These are phyloP conservation scores for Hansenula lynferdii DNA, from an alignment of 1,139 yeast species.

Conservation along the genomic window DNA sequence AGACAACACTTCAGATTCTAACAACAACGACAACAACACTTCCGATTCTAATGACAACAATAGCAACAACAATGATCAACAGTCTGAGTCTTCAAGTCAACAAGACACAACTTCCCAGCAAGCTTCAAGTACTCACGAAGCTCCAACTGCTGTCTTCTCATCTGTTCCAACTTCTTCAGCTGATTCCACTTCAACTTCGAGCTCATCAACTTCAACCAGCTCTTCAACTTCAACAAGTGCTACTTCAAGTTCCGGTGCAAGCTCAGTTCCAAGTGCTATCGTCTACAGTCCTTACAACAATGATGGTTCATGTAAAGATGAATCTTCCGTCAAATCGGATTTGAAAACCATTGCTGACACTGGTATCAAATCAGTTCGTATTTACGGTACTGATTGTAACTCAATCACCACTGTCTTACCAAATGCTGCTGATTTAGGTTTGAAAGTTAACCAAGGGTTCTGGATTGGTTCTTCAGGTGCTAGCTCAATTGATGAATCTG, in stretches of 20 bases:
- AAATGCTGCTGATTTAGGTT: slow-evolving; percentile 52
- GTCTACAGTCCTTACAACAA: slow-evolving; percentile 80
- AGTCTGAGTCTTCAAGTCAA: too few species aligned
- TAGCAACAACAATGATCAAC: slow-evolving; percentile 8
- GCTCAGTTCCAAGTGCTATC: slow-evolving; percentile 46
- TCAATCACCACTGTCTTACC: slow-evolving; percentile 64
- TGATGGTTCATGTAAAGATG: slow-evolving; percentile 62
- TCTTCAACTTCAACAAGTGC: slow-evolving; percentile 12
- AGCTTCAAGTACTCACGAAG: slow-evolving; percentile 10
- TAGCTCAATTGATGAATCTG: slow-evolving; percentile 60
- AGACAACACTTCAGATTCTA: too few species aligned
- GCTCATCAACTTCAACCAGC: slow-evolving; percentile 12
- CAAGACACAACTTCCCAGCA: slow-evolving; percentile 11
- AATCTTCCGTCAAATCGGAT: slow-evolving; percentile 51
- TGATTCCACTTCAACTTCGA: slow-evolving; percentile 7
- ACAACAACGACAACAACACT: too few species aligned
- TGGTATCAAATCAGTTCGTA: slow-evolving; percentile 62
- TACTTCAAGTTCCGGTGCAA: slow-evolving; percentile 21
- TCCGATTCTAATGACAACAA: too few species aligned
- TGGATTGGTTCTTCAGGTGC: slow-evolving; percentile 68
- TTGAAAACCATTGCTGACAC: slow-evolving; percentile 49
- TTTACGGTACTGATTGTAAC: slow-evolving; percentile 85
- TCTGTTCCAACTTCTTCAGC: slow-evolving; percentile 4
- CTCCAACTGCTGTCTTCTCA: slow-evolving; percentile 6
- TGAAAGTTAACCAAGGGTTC: slow-evolving; percentile 80